Base-by-base conservation (phyloP, 2,329 filamentous ascomycete species). In the Metarhizium guizhouense region DNA sequence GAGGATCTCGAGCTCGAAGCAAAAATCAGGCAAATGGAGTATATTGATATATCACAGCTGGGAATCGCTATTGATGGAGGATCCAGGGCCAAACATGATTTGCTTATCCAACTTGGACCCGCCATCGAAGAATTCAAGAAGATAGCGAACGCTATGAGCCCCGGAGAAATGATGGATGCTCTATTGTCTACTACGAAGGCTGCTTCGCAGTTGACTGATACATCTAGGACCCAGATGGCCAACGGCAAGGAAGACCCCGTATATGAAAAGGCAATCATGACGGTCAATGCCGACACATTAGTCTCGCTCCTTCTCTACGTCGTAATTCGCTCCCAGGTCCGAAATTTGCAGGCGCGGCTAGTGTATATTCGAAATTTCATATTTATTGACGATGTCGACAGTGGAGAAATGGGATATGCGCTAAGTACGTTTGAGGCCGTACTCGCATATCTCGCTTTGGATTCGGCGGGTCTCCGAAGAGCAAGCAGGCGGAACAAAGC, bases 341-440 rank as follows among this genome's bases (percentile, higher is more conserved):
- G 88, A 57, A 87, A 96, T 70, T 76, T 99, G 8, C 90, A 96
- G 64, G 91, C 94, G 3, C 83, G 93, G 20, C 75, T 99, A 50
- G 79, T 88, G n/a, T 99, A 97, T 68, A 96, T 97, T 79, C 88
- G 93, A 47, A 90, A 95, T 65, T 99, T 96, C 67, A 94, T 96
- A 62, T 99, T 96, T 70, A 92, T 96, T 52, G 94, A 97, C 63
- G 94, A 99, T 71, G 91, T 99, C 8, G 94, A 99, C 62, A 95
- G 85, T 58, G 94, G 94, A 51, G 94, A 99, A 72, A 87, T 95
- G 77, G 94, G 94, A 8, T 99, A 99, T 70, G 92, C 93, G 0
- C 72, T 99, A 52, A 97, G 93, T 70, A 99, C 94, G 0, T 90
- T 97, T 58, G 94, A 99, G 70, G 94, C 91, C 6, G 94, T 99